Conservation (phyloP, 306 rosid species). For the Ceratonia siliqua region DNA sequence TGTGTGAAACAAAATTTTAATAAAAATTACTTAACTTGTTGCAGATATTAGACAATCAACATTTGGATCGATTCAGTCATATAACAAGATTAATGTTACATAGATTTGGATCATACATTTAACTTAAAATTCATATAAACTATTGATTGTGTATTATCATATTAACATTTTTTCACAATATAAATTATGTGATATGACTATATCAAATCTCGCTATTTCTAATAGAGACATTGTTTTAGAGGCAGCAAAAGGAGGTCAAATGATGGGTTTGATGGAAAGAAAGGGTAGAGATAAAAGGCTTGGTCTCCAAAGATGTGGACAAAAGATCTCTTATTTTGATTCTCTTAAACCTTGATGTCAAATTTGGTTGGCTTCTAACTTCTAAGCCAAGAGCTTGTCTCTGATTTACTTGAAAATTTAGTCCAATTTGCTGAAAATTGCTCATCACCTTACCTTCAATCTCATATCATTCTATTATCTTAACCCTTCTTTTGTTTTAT, state of each 20-base stretch:
- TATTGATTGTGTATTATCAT: no score
- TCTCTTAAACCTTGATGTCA: constrained; percentile 66
- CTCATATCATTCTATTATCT: constrained; percentile 24
- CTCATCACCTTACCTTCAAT: constrained; percentile 30
- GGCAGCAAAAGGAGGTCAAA: constrained; percentile 54
- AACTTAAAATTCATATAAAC: no score
- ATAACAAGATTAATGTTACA: no score
- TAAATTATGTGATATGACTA: no score
- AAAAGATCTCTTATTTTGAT: constrained; percentile 78
- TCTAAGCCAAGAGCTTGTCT: constrained; percentile 49
- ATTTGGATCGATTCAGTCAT: no score
- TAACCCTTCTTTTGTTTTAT: constrained; percentile 21
- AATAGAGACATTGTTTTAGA: constrained; percentile 42
- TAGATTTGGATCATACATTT: no score
- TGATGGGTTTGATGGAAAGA: constrained; percentile 66
- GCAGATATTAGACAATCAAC: no score
- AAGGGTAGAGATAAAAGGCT: constrained; percentile 45
- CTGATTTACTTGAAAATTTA: constrained; percentile 39
- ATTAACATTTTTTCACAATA: no score
- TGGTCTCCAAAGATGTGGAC: constrained; percentile 94
- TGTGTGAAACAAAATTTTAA: no score
- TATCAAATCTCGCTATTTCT: no score
- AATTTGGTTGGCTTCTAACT: constrained; percentile 71
- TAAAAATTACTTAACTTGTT: no score
- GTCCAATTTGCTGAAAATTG: constrained; percentile 23